Evolutionary conservation across 2,329 filamentous ascomycete genomes (phyloP).

Genomic region (Chaetomiaceae sp.): DNA sequence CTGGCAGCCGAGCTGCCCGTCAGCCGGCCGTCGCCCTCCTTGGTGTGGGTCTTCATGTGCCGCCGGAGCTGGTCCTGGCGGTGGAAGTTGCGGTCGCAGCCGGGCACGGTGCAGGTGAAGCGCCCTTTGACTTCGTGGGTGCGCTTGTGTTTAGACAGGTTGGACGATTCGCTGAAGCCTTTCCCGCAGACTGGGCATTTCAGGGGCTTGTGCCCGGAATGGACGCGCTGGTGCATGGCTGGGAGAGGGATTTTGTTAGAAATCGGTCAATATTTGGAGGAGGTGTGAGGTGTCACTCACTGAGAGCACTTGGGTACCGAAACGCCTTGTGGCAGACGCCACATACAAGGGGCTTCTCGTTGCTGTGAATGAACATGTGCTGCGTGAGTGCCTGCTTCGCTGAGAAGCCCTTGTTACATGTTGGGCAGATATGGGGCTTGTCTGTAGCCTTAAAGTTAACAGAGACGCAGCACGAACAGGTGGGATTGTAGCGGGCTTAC

Average conservation of each 20-base stretch:
- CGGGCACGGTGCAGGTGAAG: constrained; percentile 42
- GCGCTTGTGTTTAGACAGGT: constrained; percentile 60
- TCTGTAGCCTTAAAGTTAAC: constrained; percentile 34
- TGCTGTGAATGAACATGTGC: constrained; percentile 62
- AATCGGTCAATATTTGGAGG: not conserved
- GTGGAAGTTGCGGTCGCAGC: constrained; percentile 55
- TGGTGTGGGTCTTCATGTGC: constrained; percentile 40
- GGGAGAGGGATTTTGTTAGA: constrained; percentile 1
- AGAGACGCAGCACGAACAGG: not conserved
- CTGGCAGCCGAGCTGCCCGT: not conserved
- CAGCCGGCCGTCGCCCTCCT: constrained; percentile 8
- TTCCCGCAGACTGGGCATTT: constrained; percentile 55
- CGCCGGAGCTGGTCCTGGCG: constrained; percentile 57
- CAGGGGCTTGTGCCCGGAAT: constrained; percentile 61
- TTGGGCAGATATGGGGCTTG: constrained; percentile 53
- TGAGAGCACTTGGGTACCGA: constrained; percentile 62
- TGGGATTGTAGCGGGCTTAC: constrained; percentile 37
- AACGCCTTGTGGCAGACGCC: constrained; percentile 53
- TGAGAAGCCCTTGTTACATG: constrained; percentile 56
- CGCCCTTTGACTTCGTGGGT: constrained; percentile 52
- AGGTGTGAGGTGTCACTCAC: constrained; percentile 38
- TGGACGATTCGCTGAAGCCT: constrained; percentile 60
- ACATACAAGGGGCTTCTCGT: constrained; percentile 60
- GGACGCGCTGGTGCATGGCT: constrained; percentile 64
- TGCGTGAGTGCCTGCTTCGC: constrained; percentile 64